Base-by-base conservation (phyloP, 2,329 filamentous ascomycete species). In the Aspergillus alliaceus region DNA sequence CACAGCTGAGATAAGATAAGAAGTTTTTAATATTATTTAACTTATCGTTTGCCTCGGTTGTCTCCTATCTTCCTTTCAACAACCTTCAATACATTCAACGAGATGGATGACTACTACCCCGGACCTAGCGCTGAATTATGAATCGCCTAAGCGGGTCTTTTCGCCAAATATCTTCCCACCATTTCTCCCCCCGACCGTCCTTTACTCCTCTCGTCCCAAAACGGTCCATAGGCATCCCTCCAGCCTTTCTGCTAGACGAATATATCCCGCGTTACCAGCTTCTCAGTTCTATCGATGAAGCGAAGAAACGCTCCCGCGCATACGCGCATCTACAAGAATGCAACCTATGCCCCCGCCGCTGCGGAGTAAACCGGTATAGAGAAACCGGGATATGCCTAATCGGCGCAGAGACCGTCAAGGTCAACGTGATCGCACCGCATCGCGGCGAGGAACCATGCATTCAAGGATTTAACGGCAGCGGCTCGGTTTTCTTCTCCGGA, bases 401-500 rank as follows among this genome's bases (percentile, higher is more conserved):
- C 64, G 90, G 90, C 14, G 81, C 82, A 1, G 82, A 88, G 58
- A 87, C 83, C 47, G 89, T 86, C 55, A 91, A 91, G 67, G 90
- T 95, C 64, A 92, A 91, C 70, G 90, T 90, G 7, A 91, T 96
- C 63, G 90, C 90, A 57, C 91, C 90, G 51, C 91, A 95, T 74
- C 93, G 93, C 71, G 90, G 90, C 42, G 90, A 93, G 79, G 85
- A 96, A 71, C 89, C 90, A 0, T 95, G 90, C 70, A 85, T 96
- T 18, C 90, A 95, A 73, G 90, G 91, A 4, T 89, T 90, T 67
- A 85, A 91, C 71, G 91, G 90, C 12, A 90, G 86, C 58, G 91
- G 90, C 12, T 85, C 87, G 7, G 90, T 96, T 37, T 93, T 93
- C 76, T 93, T 95, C 79, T 87, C 84, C 7, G 90, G 90, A 27